Evolutionary conservation across 371 early-diverging fungal species (phyloP).

Genomic region (Conidiobolus incongruus): DNA sequence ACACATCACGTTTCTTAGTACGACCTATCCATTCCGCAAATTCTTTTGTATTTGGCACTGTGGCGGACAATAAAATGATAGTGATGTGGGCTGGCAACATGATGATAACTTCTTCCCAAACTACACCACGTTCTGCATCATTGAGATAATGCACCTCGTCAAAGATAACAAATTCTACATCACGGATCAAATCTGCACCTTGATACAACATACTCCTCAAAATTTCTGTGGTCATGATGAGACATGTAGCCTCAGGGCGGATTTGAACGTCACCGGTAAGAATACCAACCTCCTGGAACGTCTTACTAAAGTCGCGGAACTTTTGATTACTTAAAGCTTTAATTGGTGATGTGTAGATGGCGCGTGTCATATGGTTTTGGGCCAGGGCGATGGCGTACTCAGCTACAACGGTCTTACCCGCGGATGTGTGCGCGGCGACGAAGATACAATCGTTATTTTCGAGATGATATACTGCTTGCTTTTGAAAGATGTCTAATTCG

Average conservation of each 20-base stretch:
- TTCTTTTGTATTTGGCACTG: slow-evolving; percentile 97
- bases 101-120: slow-evolving; percentile 99
- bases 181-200: slow-evolving; percentile 89
- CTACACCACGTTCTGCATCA: slow-evolving; percentile 89
- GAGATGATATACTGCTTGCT: slow-evolving; percentile 90
- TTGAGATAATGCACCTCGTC: slow-evolving; percentile 99
- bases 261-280: slow-evolving; percentile 99
- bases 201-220: slow-evolving; percentile 95
- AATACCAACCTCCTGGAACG: slow-evolving; percentile 89
- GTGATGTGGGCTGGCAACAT: slow-evolving; percentile 92
- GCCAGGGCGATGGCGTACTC: slow-evolving; percentile 96
- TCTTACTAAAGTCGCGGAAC: slow-evolving; percentile 86
- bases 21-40: slow-evolving; percentile 99
- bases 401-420: slow-evolving; percentile 99
- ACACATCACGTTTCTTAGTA: slow-evolving; percentile 89
- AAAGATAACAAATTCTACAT: slow-evolving; percentile 98
- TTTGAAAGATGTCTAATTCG: slow-evolving; percentile 97
- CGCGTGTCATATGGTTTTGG: slow-evolving; percentile 83
- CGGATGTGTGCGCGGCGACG: slow-evolving; percentile 98
- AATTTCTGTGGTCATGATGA: slow-evolving; percentile 99
- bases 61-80: slow-evolving; percentile 91
- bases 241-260: slow-evolving; percentile 80
- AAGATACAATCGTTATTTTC: slow-evolving; percentile 91
- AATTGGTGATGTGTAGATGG: slow-evolving; percentile 98
- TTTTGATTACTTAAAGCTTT: slow-evolving; percentile 99